phyloP scores from a whole-genome alignment of 495 filamentous ascomycete genomes.

The Annulohypoxylon nitens region DNA sequence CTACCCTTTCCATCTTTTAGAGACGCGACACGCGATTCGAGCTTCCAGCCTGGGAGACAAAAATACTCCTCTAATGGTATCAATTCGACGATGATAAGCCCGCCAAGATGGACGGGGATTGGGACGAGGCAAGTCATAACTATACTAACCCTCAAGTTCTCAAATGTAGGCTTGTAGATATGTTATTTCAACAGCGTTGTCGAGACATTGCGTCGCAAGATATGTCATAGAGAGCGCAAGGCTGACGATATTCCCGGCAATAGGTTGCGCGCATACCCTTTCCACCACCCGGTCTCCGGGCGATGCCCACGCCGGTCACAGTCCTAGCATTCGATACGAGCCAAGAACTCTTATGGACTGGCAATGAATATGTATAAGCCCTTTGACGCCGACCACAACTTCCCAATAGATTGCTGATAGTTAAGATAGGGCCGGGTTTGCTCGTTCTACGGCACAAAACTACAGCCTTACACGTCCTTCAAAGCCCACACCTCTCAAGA shows the following conservation, averaged over 20 bases:
- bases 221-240: slow-evolving; percentile 6
- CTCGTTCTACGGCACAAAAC: slow-evolving; percentile 85
- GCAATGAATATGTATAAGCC: slow-evolving; percentile 84
- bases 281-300: slow-evolving; percentile 73
- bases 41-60: slow-evolving; percentile 15
- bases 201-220: slow-evolving; percentile 1
- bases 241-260: slow-evolving; percentile 26
- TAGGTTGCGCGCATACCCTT: slow-evolving; percentile 79
- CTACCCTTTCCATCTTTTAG: slow-evolving; percentile 22
- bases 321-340: slow-evolving; percentile 87
- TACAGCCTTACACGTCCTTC: slow-evolving; percentile 79
- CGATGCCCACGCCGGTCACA: slow-evolving; percentile 72
- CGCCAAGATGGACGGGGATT: slow-evolving; percentile 69
- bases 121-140: slow-evolving; percentile 68
- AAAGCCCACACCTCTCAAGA: slow-evolving; percentile 75
- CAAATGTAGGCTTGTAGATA: background rate
- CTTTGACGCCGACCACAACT: slow-evolving; percentile 7
- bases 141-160: slow-evolving; percentile 15
- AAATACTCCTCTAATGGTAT: slow-evolving; percentile 26
- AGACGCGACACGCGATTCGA: slow-evolving; percentile 32
- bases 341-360: slow-evolving; percentile 91
- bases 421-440: slow-evolving; percentile 79
- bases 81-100: slow-evolving; percentile 45
- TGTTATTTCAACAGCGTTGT: background rate
- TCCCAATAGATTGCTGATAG: background rate